Evolutionary conservation across 768 basidiomycete genomes (phyloP).

Genomic region (Russula olivacea): DNA sequence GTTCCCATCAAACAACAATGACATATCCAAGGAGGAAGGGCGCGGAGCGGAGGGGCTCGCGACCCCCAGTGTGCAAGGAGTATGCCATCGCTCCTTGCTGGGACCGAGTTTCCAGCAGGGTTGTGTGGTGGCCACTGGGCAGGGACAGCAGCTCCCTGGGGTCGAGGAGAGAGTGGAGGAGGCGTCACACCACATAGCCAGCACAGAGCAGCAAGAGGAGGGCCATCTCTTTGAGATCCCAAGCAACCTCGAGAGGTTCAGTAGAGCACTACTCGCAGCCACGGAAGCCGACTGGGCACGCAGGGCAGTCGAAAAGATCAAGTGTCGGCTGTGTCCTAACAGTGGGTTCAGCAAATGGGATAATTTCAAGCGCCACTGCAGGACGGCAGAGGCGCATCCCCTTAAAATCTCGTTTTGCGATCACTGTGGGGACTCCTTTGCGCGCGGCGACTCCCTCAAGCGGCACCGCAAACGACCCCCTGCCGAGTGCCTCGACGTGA

Average conservation of each 20-base stretch:
- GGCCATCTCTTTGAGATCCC: not conserved
- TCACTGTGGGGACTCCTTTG: constrained; percentile 3
- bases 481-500: not conserved
- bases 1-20: not conserved
- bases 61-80: not conserved
- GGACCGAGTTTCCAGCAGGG: constrained; percentile 6
- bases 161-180: constrained; percentile 1
- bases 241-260: not conserved
- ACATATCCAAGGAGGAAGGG: not conserved
- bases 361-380: not conserved
- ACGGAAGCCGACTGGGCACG: not conserved
- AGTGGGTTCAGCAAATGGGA: not conserved
- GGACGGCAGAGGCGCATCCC: not conserved
- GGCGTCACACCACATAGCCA: not conserved
- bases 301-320: not conserved
- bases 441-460: not conserved
- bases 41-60: constrained; percentile 13
- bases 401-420: not conserved
- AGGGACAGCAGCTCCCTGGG: not conserved
- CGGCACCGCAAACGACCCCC: not conserved
- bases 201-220: not conserved
- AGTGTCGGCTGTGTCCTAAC: not conserved
- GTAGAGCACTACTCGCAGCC: not conserved
- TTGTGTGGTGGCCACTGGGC: not conserved
- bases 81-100: not conserved